phyloP scores from a whole-genome alignment of 73 alveolate genomes.

The Paramecium tetraurelia region DNA sequence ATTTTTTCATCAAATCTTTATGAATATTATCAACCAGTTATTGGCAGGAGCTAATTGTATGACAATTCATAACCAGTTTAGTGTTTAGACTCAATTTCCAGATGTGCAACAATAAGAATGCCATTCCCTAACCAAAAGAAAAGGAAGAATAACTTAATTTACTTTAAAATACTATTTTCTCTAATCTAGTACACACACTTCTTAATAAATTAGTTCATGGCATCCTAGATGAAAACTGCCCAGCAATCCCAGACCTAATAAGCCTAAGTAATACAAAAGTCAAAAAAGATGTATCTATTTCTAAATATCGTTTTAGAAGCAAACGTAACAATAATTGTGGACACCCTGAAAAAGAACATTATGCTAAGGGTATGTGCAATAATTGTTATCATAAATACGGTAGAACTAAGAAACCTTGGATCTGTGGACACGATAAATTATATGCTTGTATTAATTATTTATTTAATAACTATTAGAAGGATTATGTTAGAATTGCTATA shows the following conservation, averaged over 20 bases:
- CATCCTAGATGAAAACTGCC: neutral
- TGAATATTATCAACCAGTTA: conserved; percentile 24
- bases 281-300: conserved; percentile 8
- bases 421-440: conserved; percentile 74
- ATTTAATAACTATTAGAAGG: conserved; percentile 32
- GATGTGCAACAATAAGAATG: neutral
- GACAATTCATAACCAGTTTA: neutral
- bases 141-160: conserved; percentile 3
- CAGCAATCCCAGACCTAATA: neutral
- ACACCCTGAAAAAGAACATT: conserved; percentile 83
- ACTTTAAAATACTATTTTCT: neutral
- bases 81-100: conserved; percentile 28
- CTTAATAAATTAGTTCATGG: neutral
- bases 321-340: conserved; percentile 62
- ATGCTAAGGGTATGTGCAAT: conserved; percentile 94
- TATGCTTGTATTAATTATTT: conserved; percentile 39
- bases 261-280: neutral
- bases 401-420: conserved; percentile 80
- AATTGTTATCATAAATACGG: conserved; percentile 87
- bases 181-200: neutral
- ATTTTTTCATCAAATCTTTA: conserved; percentile 20
- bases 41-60: conserved; percentile 43
- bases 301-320: conserved; percentile 1
- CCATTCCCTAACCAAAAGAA: neutral
- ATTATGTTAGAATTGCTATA: conserved; percentile 59